Evolutionary conservation across 139 green algal species (phyloP), one percentile per base, ranked within the genome.

Genomic region (Chlorella vulgaris): DNA sequence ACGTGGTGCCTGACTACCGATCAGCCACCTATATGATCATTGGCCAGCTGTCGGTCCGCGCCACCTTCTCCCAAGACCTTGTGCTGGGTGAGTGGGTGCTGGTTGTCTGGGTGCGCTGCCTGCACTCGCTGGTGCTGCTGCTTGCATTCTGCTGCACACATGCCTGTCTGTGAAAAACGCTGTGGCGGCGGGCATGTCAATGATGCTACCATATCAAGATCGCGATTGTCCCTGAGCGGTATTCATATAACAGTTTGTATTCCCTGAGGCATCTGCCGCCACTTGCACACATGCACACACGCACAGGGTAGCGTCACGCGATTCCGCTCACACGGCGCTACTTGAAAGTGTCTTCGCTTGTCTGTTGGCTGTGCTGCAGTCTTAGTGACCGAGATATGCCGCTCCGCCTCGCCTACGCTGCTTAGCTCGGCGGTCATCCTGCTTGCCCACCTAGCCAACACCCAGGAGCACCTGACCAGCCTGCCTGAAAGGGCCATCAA

Each of bases 201-300:
- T 85, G 80, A 88, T 88, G 66, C 62, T 81, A 58, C 47, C 62
- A 68, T 42, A 62, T 35, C n/a, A 76, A 15, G 74, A 68, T 55
- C 74, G 74, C 39, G 74, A 80, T 1, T 5, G 28, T 3, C 8
- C 24, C 78, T 86, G 78, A 77, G 68, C 55, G 81, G 19, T 51
- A 75, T 76, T 82, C 55, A 69, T 36, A 26, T 18, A 50, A 86
- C 85, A 95, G 92, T 95, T 95, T 95, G 91, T 95, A 95, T 95
- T 95, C 91, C 89, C 91, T 95, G 91, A 95, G 86, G 91, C 86
- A 50, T 21, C 18, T 43, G 63, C 65, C 22, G 65, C 35, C 35
- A 42, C 65, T 42, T 42, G 4, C 13, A 19, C 47, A 58, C 47
- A 24, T 58, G 15, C 47, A 58, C 47, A 15, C 47, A 58, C 15